Evolutionary conservation across 495 filamentous ascomycete genomes (phyloP), one percentile per base, ranked within the genome.

Genomic region (Penicillium herquei): DNA sequence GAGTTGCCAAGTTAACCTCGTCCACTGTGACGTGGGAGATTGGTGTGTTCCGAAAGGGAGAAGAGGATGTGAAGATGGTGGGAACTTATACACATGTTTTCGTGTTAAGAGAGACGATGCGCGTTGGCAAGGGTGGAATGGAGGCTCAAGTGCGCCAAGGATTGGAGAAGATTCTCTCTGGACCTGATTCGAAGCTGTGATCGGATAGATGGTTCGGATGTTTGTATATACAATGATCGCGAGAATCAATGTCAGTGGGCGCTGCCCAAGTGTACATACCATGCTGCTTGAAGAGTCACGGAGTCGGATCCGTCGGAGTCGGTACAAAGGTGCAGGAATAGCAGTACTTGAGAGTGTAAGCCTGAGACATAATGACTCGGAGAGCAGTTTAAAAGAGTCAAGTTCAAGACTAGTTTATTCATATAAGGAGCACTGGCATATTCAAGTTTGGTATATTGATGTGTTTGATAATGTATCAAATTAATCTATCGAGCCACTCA

Each of bases 1-100:
- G 92, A 3, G 91, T 96, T 10, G 90, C 87, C 55, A 90, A 86
- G 65, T 76, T 98, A 6, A 89, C 91, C 2, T 88, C 84, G 58
- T 91, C 89, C 14, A 96, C 90, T 62, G 92, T 94, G n/a, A 88
- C 85, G 7, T 98, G 96, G 67, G 93, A 98, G 63, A 81, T 96
- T 34, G 93, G 87, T 3, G 81, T 98, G 11, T 97, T 97, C 59
- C 87, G 89, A 63, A 77, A 81, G 54, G 90, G 83, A 0, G 72
- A 85, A 35, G 84, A 90, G n/a, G 74, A 80, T 32, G 90, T 92
- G 3, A 89, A 87, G 67, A 89, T 91, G 50, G 91, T 96, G 3
- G 94, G 93, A 0, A 87, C 85, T 52, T 91, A 94, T 67, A 82
- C 87, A 8, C 93, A 96, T 73, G 93, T 97, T 10, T 97, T 92